Base-by-base conservation (phyloP, 2,329 filamentous ascomycete genomes). In the Gliomastix tumulicola region DNA sequence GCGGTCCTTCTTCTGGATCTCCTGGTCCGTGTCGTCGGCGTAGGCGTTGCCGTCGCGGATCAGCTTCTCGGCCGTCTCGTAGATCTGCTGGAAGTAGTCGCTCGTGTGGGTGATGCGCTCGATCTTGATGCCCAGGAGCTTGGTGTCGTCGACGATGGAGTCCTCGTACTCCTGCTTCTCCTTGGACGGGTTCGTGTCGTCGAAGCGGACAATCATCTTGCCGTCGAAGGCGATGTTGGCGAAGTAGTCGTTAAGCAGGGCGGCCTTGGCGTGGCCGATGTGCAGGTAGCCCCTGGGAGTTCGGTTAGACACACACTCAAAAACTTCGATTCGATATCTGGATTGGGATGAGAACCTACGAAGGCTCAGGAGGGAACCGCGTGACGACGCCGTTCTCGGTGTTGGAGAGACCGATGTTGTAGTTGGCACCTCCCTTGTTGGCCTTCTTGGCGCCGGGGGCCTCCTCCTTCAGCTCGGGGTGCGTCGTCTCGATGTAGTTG, bases 111-210 rank as follows among this genome's bases (percentile, higher is more conserved):
- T 87, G 41, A 89, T 74, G 46, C 76, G 75, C 60, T 96, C 90
- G 17, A 89, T 86, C 63, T 84, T 86, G 61, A 98, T 86, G 21
- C 89, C 90, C 74, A 98, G 88, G 36, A 97, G 74, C 34, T 81
- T 79, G 35, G 96, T 75, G 60, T 98, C 92, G 66, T 95, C 84
- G 27, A 95, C 71, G 44, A 98, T 98, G 6, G 88, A 76, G 62
- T 97, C 88, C 58, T 97, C 83, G 59, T 83, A 98, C 66, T 97
- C 92, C 58, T 90, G 81, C 69, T 94, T 96, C 71, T 98, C 92
- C 61, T 97, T 97, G 41, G 84, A 82, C 7, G 92, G 92, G 64
- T 98, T 98, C 39, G 92, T 98, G 56, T 98, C 92, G 57, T 98
- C 92, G 54, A 98, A 92, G 41, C 92, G 85, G 34, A 97, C 77